Conservation (phyloP, 345 rosid genomes). For the Eucalyptus regnans region DNA sequence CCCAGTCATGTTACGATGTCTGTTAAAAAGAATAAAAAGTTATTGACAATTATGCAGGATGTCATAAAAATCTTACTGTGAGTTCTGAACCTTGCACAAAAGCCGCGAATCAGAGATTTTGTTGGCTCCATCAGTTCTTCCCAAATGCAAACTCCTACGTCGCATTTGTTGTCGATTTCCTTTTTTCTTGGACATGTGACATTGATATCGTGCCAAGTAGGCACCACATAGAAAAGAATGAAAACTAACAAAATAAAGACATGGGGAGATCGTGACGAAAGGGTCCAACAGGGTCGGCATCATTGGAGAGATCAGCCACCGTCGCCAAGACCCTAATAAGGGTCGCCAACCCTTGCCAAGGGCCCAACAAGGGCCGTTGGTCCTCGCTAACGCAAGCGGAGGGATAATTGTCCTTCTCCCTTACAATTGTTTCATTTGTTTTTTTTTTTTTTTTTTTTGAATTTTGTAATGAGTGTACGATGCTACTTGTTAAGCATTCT, state of each 20-base stretch:
- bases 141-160: background rate
- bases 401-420: background rate
- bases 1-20: background rate
- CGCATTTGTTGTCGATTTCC: background rate
- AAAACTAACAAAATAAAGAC: background rate
- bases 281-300: background rate
- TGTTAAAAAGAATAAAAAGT: background rate
- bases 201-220: background rate
- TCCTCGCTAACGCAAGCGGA: rapidly evolving
- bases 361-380: rapidly evolving
- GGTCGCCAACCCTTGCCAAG: background rate
- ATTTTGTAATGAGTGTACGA: background rate
- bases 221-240: background rate
- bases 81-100: background rate
- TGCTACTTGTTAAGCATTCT: background rate
- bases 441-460: background rate
- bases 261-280: background rate
- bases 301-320: background rate
- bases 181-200: background rate
- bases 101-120: background rate
- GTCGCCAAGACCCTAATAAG: background rate
- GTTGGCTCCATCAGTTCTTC: background rate
- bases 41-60: background rate
- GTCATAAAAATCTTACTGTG: background rate
- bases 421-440: background rate